Evolutionary conservation across 1,284 basidiomycete species (phyloP).

Genomic region (Apiotrichum gamsii): DNA sequence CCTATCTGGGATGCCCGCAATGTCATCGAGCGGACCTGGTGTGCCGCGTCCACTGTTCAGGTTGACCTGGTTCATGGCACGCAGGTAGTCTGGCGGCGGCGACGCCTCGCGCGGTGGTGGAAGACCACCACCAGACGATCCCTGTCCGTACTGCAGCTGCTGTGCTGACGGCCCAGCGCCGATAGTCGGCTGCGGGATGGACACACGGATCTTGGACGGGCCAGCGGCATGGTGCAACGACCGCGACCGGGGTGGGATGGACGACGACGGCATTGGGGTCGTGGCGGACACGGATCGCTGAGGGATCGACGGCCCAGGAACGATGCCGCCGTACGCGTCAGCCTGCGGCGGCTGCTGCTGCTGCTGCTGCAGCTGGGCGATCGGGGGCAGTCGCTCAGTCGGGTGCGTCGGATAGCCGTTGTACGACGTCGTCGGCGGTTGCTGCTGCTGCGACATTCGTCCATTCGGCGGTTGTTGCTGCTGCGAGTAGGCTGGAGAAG

Average conservation of each 20-base stretch:
- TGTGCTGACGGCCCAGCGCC: not conserved
- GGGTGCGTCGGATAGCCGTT: not conserved
- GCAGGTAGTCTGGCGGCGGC: constrained; percentile 27
- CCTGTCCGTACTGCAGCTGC: not conserved
- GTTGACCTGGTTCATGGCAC: constrained; percentile 16
- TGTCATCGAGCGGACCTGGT: constrained; percentile 15
- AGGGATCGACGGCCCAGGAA: not conserved
- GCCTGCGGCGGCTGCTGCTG: not conserved
- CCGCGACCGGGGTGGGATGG: constrained; percentile 11
- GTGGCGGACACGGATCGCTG: constrained; percentile 10
- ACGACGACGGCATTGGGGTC: not conserved
- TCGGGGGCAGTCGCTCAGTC: constrained; percentile 3
- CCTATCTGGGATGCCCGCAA: constrained; percentile 23
- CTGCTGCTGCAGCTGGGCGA: not conserved
- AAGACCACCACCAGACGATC: not conserved
- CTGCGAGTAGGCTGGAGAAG: not conserved
- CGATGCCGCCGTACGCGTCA: constrained; percentile 1
- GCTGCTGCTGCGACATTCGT: too few species aligned
- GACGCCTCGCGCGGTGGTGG: not conserved
- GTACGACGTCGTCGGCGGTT: not conserved
- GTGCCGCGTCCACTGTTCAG: constrained; percentile 19
- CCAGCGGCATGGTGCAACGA: constrained; percentile 9
- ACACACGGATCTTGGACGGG: constrained; percentile 8
- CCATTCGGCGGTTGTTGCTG: too few species aligned
- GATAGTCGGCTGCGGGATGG: constrained; percentile 10